Evolutionary conservation across 768 basidiomycete species (phyloP).

Genomic region (Boletus speciosus): DNA sequence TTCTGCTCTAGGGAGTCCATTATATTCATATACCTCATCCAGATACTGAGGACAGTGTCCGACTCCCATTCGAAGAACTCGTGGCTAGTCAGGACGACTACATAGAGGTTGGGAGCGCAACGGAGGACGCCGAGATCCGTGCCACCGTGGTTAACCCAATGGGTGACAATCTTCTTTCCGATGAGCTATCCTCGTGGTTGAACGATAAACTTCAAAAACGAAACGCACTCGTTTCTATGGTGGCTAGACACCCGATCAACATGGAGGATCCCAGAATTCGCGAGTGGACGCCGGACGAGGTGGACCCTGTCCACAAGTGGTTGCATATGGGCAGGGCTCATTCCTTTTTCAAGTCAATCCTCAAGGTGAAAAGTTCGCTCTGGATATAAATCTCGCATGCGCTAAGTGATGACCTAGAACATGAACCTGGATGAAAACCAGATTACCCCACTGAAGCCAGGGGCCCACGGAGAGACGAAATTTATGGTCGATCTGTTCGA

Average conservation of each 20-base stretch:
- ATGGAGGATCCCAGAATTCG: constrained; percentile 39
- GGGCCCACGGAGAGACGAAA: constrained; percentile 13
- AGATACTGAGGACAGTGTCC: constrained; percentile 11
- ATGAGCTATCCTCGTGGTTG: constrained; percentile 32
- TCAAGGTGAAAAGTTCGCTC: constrained; percentile 21
- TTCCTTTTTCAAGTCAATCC: constrained; percentile 24
- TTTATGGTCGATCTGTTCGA: constrained; percentile 19
- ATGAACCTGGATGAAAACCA: constrained; percentile 15
- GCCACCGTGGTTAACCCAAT: constrained; percentile 18
- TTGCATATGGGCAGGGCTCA: constrained; percentile 33
- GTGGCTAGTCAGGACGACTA: constrained; percentile 23
- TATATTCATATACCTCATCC: constrained; percentile 28
- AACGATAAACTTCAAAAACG: constrained; percentile 25
- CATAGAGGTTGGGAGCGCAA: constrained; percentile 8
- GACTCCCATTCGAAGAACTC: constrained; percentile 24
- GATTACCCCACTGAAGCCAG: constrained; percentile 8
- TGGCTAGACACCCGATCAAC: constrained; percentile 16
- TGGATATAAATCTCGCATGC: background rate
- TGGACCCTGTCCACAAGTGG: constrained; percentile 33
- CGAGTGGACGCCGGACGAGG: constrained; percentile 39
- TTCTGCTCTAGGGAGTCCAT: constrained; percentile 19
- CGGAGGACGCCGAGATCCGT: constrained; percentile 17
- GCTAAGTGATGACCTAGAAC: constrained; percentile 13
- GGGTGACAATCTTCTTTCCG: constrained; percentile 30
- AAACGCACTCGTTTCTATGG: constrained; percentile 22